phyloP scores from a whole-genome alignment of 2,329 filamentous ascomycete species.

The Fonsecaea multimorphosa region DNA sequence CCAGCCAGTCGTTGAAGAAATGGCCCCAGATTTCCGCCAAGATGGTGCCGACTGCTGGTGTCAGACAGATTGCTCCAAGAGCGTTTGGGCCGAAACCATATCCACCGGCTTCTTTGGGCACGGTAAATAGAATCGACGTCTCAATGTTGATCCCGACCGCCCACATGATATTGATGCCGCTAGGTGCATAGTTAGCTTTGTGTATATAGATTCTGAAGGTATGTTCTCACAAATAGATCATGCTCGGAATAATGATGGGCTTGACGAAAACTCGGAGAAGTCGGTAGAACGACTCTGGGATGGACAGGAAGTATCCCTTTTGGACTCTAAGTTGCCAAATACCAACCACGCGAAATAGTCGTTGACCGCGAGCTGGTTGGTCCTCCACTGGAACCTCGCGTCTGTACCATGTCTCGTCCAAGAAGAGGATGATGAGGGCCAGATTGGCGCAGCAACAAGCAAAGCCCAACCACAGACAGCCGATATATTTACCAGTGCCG shows the following conservation, averaged over 20 bases:
- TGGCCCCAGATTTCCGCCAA: conserved; percentile 62
- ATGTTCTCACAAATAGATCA: conserved; percentile 44
- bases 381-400: conserved; percentile 34
- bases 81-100: conserved; percentile 58
- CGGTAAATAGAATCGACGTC: conserved; percentile 57
- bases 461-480: conserved; percentile 44
- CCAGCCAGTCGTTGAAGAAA: conserved; percentile 59
- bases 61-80: conserved; percentile 64
- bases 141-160: conserved; percentile 62
- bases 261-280: conserved; percentile 47
- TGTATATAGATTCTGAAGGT: not conserved
- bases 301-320: conserved; percentile 42
- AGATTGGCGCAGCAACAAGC: conserved; percentile 40
- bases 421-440: conserved; percentile 42
- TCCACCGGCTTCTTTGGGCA: conserved; percentile 40
- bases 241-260: conserved; percentile 41
- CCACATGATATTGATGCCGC: conserved; percentile 47
- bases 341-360: conserved; percentile 41
- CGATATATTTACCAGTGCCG: conserved; percentile 43
- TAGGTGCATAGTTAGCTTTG: not conserved
- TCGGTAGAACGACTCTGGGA: conserved; percentile 43
- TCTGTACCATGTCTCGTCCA: conserved; percentile 49
- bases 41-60: conserved; percentile 60
- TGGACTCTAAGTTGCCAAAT: conserved; percentile 36
- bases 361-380: conserved; percentile 37